Percentiles rank a stretch among this genome's conserved stretches.
Evolutionary conservation across 2,329 filamentous ascomycete species (phyloP).

Genomic region (Sclerotiophoma versabilis): DNA sequence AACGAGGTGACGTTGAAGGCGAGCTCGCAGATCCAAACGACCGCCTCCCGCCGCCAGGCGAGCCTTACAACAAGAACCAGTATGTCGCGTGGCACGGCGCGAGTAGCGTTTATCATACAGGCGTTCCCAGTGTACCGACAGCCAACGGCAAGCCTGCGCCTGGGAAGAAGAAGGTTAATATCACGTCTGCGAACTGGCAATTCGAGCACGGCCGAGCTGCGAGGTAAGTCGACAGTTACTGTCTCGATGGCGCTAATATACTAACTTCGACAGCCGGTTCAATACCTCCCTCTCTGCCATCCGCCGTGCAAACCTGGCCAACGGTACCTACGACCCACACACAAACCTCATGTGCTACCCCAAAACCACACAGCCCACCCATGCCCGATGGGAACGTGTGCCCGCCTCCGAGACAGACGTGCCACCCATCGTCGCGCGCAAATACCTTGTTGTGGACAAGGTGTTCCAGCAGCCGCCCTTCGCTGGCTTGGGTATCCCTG

Average conservation of each 20-base stretch:
- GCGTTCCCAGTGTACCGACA: conserved; percentile 76
- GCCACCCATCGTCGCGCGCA: conserved; percentile 65
- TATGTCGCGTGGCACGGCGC: conserved; percentile 99
- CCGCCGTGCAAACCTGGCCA: conserved; percentile 70
- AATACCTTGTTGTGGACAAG: conserved; percentile 69
- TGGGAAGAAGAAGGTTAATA: conserved; percentile 81
- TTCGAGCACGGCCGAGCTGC: conserved; percentile 91
- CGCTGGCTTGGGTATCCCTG: conserved; percentile 65
- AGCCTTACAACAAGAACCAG: conserved; percentile 98
- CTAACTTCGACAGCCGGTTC: conserved; percentile 69
- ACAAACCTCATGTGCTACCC: conserved; percentile 93
- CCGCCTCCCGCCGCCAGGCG: conserved; percentile 73
- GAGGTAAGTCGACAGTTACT: conserved; percentile 65
- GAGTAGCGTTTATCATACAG: conserved; percentile 92
- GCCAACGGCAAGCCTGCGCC: conserved; percentile 76
- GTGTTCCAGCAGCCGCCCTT: conserved; percentile 65
- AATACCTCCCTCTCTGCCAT: conserved; percentile 76
- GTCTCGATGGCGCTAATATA: neutral
- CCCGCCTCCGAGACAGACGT: conserved; percentile 54
- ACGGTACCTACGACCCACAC: conserved; percentile 88
- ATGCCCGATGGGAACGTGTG: conserved; percentile 81
- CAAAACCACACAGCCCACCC: conserved; percentile 85
- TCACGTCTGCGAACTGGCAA: conserved; percentile 97
- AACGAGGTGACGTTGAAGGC: conserved; percentile 82
- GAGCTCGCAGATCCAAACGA: conserved; percentile 92